phyloP scores from a whole-genome alignment of 495 filamentous ascomycete genomes.

The Aspergillus steynii region DNA sequence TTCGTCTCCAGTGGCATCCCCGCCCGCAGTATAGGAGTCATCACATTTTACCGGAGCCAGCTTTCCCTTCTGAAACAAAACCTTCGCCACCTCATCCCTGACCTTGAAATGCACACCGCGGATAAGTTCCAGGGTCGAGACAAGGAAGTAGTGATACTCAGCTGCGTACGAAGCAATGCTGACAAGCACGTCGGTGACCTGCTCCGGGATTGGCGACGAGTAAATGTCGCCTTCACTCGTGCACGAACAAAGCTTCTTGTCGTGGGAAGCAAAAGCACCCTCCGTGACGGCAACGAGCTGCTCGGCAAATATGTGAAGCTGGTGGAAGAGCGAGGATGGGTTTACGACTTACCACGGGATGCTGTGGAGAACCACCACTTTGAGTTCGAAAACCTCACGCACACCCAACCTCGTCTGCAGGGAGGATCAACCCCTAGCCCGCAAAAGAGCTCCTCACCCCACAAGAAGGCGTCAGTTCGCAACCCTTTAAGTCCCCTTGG shows the following conservation, averaged over 20 bases:
- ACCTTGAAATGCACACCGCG: conserved; percentile 91
- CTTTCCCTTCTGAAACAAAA: conserved; percentile 63
- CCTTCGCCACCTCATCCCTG: conserved; percentile 49
- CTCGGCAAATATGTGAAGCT: conserved; percentile 71
- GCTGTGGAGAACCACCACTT: conserved; percentile 71
- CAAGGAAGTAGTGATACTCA: conserved; percentile 86
- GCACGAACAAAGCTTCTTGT: conserved; percentile 89
- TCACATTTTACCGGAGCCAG: conserved; percentile 97
- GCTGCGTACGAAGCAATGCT: conserved; percentile 83
- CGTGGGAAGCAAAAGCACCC: conserved; percentile 74
- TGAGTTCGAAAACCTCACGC: conserved; percentile 34
- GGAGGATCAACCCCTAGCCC: conserved; percentile 18
- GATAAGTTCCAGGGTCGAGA: conserved; percentile 96
- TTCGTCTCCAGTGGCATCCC: conserved; percentile 75
- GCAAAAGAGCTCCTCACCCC: conserved; percentile 22
- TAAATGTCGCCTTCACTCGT: conserved; percentile 93
- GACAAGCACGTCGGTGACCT: conserved; percentile 79
- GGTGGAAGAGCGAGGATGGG: conserved; percentile 72
- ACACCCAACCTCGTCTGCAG: conserved; percentile 9
- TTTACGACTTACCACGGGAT: conserved; percentile 64
- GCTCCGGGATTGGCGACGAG: conserved; percentile 85
- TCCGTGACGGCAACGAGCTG: conserved; percentile 72
- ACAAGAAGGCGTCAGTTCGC: conserved; percentile 21
- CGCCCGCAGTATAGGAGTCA: conserved; percentile 82
- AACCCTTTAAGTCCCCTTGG: conserved; percentile 42